Conservation (phyloP, 805 yeast genomes). For the Cyberlindnera xishuangbannaensis region DNA sequence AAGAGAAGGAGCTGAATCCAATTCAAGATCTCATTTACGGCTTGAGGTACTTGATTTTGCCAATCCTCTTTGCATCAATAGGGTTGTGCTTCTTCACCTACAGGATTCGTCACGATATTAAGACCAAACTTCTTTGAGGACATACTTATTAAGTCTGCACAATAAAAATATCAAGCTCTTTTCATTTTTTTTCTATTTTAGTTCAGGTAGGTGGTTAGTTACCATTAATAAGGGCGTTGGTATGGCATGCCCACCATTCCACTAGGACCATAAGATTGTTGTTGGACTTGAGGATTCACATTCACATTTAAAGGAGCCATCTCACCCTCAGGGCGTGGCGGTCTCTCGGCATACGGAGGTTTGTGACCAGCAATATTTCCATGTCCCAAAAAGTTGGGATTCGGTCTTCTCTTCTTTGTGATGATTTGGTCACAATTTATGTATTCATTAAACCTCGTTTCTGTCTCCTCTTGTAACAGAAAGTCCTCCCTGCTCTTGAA, state of each 20-base stretch:
- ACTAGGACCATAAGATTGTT: neutral
- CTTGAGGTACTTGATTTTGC: slow-evolving; percentile 23
- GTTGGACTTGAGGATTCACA: neutral
- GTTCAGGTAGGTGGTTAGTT: no score
- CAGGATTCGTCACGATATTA: slow-evolving; percentile 56
- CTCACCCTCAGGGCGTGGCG: slow-evolving; percentile 6
- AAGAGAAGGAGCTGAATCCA: slow-evolving; percentile 19
- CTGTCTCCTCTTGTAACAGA: slow-evolving; percentile 26
- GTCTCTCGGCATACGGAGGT: slow-evolving; percentile 36
- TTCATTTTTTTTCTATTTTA: no score
- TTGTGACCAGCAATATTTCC: slow-evolving; percentile 38
- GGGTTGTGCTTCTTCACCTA: slow-evolving; percentile 41
- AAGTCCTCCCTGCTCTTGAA: slow-evolving; percentile 27
- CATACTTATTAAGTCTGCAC: no score
- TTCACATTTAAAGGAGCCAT: neutral
- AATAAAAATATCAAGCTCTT: no score
- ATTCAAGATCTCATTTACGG: slow-evolving; percentile 22
- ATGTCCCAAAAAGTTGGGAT: slow-evolving; percentile 42
- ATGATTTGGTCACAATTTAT: slow-evolving; percentile 38
- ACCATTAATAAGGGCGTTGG: slow-evolving; percentile 4
- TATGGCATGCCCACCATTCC: no score
- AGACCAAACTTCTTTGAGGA: slow-evolving; percentile 46
- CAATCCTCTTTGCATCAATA: slow-evolving; percentile 23
- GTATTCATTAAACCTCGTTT: slow-evolving; percentile 31
- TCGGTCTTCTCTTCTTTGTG: slow-evolving; percentile 39